These are phyloP conservation scores for Kokia cookei DNA, from an alignment of 441 rosid genomes.

Conservation along the genomic window DNA sequence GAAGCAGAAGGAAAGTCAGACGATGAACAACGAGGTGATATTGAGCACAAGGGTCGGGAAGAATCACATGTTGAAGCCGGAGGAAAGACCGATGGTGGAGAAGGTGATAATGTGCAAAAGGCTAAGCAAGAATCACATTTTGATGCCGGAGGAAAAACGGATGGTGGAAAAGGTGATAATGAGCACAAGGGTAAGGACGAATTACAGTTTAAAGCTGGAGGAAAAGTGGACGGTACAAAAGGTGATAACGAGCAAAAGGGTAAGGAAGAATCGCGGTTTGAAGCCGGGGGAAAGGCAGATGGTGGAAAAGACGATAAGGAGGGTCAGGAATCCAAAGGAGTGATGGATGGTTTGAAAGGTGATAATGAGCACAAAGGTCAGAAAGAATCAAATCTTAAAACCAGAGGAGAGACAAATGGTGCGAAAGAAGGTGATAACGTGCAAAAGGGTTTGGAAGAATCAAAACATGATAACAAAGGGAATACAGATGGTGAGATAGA, in stretches of 20 bases:
- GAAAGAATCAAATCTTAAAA: not conserved
- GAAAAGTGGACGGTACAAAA: not conserved
- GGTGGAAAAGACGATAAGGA: not conserved
- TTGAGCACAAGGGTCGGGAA: not conserved
- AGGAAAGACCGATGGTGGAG: not conserved
- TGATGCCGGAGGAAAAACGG: not conserved
- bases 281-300: not conserved
- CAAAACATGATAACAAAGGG: not conserved
- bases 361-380: not conserved
- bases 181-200: not conserved
- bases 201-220: not conserved
- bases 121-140: not conserved
- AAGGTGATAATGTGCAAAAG: not conserved
- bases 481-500: not conserved
- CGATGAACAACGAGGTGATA: constrained; percentile 13
- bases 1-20: not conserved
- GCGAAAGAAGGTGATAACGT: constrained; percentile 5
- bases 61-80: not conserved
- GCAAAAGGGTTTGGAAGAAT: not conserved
- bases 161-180: constrained; percentile 5
- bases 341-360: not conserved
- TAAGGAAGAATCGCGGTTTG: not conserved
- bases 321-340: not conserved
- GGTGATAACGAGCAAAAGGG: not conserved
- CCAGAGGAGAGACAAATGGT: not conserved